phyloP scores from a whole-genome alignment of 805 yeast genomes.

The Kregervanrija pseudodelftensis region DNA sequence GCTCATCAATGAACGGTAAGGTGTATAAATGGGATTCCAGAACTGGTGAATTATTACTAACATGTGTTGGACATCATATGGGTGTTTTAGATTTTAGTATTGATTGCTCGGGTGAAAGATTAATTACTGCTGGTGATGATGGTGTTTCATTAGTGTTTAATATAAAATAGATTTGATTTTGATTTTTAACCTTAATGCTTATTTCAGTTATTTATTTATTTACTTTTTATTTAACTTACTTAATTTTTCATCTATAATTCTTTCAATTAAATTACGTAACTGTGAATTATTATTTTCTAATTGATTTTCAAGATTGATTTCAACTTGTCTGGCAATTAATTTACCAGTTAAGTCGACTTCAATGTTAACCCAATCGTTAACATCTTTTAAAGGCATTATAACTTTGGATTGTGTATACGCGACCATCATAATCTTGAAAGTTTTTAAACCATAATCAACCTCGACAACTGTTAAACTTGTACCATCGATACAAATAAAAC shows the following conservation, averaged over 20 bases:
- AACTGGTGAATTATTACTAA: slow-evolving; percentile 70
- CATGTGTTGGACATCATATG: slow-evolving; percentile 87
- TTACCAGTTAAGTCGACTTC: slow-evolving; percentile 96
- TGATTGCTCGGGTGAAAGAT: slow-evolving; percentile 55
- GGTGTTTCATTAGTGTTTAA: slow-evolving; percentile 79
- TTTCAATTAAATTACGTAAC: slow-evolving; percentile 42
- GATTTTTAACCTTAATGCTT: background rate
- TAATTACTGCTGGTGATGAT: slow-evolving; percentile 95
- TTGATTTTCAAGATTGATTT: slow-evolving; percentile 46
- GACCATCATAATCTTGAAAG: slow-evolving; percentile 84
- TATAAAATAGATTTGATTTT: background rate
- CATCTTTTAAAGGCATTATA: slow-evolving; percentile 54
- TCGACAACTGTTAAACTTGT: slow-evolving; percentile 82
- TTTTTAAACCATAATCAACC: slow-evolving; percentile 51
- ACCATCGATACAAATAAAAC: slow-evolving; percentile 90
- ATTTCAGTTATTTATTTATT: background rate
- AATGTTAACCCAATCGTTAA: slow-evolving; percentile 69
- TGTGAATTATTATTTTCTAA: slow-evolving; percentile 41
- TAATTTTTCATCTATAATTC: slow-evolving; percentile 39
- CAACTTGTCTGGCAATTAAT: slow-evolving; percentile 80
- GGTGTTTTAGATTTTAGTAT: slow-evolving; percentile 84
- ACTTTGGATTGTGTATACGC: slow-evolving; percentile 85
- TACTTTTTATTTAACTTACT: background rate
- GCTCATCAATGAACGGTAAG: slow-evolving; percentile 77
- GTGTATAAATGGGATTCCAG: slow-evolving; percentile 85